A percentile compares a stretch with the other conserved stretches of the same genome.
Evolutionary conservation across 306 rosid species (phyloP).

Genomic region (Arachis stenosperma): DNA sequence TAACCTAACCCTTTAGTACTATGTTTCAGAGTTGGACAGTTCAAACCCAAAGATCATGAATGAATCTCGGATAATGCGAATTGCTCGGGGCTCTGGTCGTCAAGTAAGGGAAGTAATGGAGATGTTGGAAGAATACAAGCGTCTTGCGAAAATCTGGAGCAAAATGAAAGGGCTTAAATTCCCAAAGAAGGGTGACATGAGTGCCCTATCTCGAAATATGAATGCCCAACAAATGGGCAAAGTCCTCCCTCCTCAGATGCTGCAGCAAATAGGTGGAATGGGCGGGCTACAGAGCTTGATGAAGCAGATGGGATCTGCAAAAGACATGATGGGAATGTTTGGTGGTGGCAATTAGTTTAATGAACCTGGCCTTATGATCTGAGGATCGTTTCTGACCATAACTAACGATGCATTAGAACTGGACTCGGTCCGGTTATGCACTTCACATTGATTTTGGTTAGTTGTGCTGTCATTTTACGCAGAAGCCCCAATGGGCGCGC

Average conservation of each 20-base stretch:
- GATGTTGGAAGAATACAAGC: conserved; percentile 86
- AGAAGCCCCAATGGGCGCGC: conserved; percentile 2
- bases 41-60: conserved; percentile 75
- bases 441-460: conserved; percentile 5
- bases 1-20: conserved; percentile 39
- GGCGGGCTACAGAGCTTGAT: conserved; percentile 81
- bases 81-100: conserved; percentile 85
- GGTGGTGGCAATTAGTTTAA: conserved; percentile 66
- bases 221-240: conserved; percentile 85
- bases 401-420: neutral
- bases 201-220: conserved; percentile 71
- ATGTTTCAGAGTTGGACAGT: conserved; percentile 81
- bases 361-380: conserved; percentile 15
- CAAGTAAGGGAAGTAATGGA: conserved; percentile 69
- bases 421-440: conserved; percentile 16
- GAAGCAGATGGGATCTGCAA: conserved; percentile 82
- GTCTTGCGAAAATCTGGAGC: conserved; percentile 59
- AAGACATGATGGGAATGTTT: conserved; percentile 91
- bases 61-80: conserved; percentile 79
- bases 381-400: conserved; percentile 27
- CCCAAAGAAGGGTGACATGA: conserved; percentile 83
- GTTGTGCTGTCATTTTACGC: neutral
- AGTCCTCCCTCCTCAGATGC: conserved; percentile 83
- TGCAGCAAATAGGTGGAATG: conserved; percentile 85
- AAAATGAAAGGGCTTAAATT: conserved; percentile 83